Evolutionary conservation across 2,329 filamentous ascomycete species (phyloP), one percentile per base, ranked within the genome.

Genomic region (Ophiosphaerella narmari): DNA sequence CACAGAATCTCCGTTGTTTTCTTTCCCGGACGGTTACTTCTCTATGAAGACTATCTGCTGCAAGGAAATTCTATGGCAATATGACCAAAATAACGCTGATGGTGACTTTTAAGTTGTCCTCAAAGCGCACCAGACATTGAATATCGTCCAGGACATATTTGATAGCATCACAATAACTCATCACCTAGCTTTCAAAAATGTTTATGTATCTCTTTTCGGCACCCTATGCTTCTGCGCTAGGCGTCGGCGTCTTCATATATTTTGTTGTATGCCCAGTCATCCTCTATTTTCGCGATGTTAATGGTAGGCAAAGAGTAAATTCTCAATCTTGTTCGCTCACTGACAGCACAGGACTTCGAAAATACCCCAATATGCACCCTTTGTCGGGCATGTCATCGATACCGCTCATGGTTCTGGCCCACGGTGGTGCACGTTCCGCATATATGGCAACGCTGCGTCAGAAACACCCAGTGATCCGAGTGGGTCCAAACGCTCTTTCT

Each of bases 331-430:
- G 18, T 21, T 21, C 3, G 18, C 18, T 21, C 18, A 21, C 18
- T 21, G 18, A 21, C 2, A 21, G 18, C 18, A 21, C 18, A 21
- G 18, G 18, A 21, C 72, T 82, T 12, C 75, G 80, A 21, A 76
- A 74, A 60, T 82, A 79, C 48, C 77, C 78, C 9, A 79, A 77
- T 49, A 66, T 81, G 52, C 73, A 73, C 26, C 62, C 72, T 4
- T 67, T 80, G 11, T 77, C 79, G 0, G 79, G 78, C 7, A 71
- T 81, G 21, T 77, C 77, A 7, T 73, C 75, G 39, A 55, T 82
- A 2, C 73, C 77, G 1, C 82, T 79, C 59, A 78, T 79, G 69
- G 52, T 76, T 4, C 67, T 79, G 14, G 75, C 78, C 1, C 72
- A 74, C 13, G 63, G 68, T 9, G 77, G 74, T 0, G 75, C 75